Percentiles rank a stretch among this genome's conserved stretches.
Conservation (phyloP, 2,329 filamentous ascomycete genomes). For the Apiospora pterosperma region DNA sequence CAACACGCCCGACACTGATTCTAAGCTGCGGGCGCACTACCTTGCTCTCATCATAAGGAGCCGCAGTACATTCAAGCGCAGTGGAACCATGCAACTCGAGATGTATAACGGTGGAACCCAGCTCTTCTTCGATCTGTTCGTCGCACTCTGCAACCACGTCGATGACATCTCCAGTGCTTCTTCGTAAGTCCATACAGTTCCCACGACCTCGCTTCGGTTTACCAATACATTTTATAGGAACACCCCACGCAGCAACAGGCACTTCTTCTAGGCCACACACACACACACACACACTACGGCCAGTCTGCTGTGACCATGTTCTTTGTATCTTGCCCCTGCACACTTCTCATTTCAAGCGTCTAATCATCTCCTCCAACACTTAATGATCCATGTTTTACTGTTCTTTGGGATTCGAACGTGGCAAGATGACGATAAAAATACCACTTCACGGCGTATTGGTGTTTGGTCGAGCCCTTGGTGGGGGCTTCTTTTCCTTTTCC, state of each 20-base stretch:
- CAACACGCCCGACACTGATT: slow-evolving; percentile 85
- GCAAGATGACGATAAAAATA: slow-evolving; percentile 17
- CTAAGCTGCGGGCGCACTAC: slow-evolving; percentile 87
- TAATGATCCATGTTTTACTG: slow-evolving; percentile 25
- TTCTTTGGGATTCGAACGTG: slow-evolving; percentile 11
- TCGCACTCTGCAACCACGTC: slow-evolving; percentile 88
- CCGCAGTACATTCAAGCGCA: slow-evolving; percentile 84
- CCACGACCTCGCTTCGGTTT: not conserved
- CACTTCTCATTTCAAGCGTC: not conserved
- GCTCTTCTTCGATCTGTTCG: slow-evolving; percentile 91
- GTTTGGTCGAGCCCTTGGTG: not conserved
- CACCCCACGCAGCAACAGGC: slow-evolving; percentile 45
- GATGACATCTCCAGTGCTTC: slow-evolving; percentile 56
- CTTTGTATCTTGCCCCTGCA: not conserved
- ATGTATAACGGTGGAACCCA: slow-evolving; percentile 82
- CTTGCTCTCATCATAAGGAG: slow-evolving; percentile 88
- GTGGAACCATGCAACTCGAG: slow-evolving; percentile 92
- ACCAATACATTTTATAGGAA: slow-evolving; percentile 26
- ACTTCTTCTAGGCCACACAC: slow-evolving; percentile 26
- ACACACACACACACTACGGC: too few species aligned
- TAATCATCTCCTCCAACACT: slow-evolving; percentile 1
- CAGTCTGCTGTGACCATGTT: not conserved
- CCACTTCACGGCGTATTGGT: slow-evolving; percentile 13
- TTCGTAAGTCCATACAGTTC: not conserved
- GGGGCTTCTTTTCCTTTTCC: slow-evolving; percentile 5